Base-by-base conservation (phyloP, 805 yeast genomes). In the Kregervanrija delftensis region DNA sequence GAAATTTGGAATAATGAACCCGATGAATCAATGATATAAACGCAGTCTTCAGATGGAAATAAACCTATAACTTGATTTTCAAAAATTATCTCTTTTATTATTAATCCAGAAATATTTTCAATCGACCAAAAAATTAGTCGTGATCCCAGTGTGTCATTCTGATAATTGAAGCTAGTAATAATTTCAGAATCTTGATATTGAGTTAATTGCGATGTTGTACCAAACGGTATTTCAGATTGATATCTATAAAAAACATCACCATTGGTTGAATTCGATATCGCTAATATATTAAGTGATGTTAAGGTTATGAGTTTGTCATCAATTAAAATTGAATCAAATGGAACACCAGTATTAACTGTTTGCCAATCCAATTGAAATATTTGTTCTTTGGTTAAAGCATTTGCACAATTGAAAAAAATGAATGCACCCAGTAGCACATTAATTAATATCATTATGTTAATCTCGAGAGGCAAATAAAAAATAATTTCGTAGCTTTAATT, bases 281-380 rank as follows among this genome's bases (percentile, higher is more conserved):
- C 53, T n/a, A 66, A 48, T 9, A 64, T 42, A 22, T 58, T 55
- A 5, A 49, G 37, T 30, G 54, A 56, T 4, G 69, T 57, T 9
- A 65, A 48, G 1, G 60, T 51, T 12, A 60, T 35, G 10, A 61
- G 35, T 15, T 54, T 42, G 5, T 53, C 50, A 14, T 53, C 44
- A 3, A 45, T 11, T 4, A 32, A 30, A 1, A 46, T n/a, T 9
- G 49, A 35, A 4, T 31, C 39, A 40, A 40, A 50, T 36, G 72
- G 63, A 6, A 56, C 51, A 1, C 82, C 82, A 30, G 74, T 58
- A 41, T 68, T 71, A 30, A 64, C 65, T 8, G 68, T 57, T 39
- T 76, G 72, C 82, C 83, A 79, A 52, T 81, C 86, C 32, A 65
- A 65, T 13, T 60, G 60, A 55, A 72, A 76, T 0, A 81, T 79